Evolutionary conservation across 805 yeast species (phyloP).

Genomic region (Hanseniaspora taiwanica): DNA sequence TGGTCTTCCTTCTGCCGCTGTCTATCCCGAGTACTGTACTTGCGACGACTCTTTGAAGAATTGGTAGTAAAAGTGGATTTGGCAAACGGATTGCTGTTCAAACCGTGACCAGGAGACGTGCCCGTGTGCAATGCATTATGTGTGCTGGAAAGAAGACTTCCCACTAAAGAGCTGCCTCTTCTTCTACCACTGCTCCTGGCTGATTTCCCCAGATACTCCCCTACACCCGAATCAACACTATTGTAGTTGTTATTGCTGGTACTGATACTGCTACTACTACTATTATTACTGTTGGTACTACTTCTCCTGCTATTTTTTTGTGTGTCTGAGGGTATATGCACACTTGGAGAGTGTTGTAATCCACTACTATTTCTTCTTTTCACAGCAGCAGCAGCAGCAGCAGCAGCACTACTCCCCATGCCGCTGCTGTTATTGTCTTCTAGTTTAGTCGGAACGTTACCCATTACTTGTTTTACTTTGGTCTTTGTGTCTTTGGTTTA

Average conservation of each 20-base stretch:
- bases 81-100: too few relatives aligned
- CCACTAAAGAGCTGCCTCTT: conserved; percentile 17
- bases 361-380: too few relatives aligned
- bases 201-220: too few relatives aligned
- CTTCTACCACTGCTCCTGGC: conserved; percentile 10
- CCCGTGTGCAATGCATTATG: background rate
- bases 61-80: too few relatives aligned
- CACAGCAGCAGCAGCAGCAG: too few relatives aligned
- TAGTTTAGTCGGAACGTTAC: conserved; percentile 35
- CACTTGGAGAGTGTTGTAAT: too few relatives aligned
- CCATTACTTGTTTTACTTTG: conserved; percentile 22
- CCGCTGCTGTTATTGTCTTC: conserved; percentile 17
- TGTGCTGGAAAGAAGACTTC: conserved; percentile 11
- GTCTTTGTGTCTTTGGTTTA: background rate
- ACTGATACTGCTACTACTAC: background rate
- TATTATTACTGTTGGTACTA: conserved; percentile 6
- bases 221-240: background rate
- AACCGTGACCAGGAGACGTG: background rate
- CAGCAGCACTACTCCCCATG: background rate
- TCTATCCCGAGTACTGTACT: conserved; percentile 35
- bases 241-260: background rate
- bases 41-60: too few relatives aligned
- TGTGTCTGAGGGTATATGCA: too few relatives aligned
- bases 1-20: conserved; percentile 40
- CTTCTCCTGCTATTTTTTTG: conserved; percentile 4